Evolutionary conservation across 73 alveolate species (phyloP).

Genomic region (Paramecium primaurelia): DNA sequence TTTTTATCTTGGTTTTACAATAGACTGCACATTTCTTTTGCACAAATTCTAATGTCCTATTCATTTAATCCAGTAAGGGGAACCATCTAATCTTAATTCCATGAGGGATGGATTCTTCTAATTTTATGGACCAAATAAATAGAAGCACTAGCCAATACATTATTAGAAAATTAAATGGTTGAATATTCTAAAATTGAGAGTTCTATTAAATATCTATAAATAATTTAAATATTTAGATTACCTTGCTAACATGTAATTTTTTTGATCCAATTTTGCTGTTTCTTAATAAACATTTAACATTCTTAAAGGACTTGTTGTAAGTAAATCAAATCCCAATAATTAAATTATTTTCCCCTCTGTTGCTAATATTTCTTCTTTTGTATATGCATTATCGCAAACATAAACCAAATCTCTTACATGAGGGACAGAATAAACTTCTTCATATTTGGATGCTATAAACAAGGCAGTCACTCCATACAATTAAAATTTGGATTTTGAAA

Average conservation of each 20-base stretch:
- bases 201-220: constrained; percentile 47
- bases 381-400: constrained; percentile 80
- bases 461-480: constrained; percentile 82
- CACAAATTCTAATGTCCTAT: constrained; percentile 49
- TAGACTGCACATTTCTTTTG: constrained; percentile 43
- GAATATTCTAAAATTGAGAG: constrained; percentile 31
- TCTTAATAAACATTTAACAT: constrained; percentile 59
- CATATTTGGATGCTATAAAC: constrained; percentile 84
- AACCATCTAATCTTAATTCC: constrained; percentile 43
- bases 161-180: background rate
- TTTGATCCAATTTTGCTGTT: constrained; percentile 24
- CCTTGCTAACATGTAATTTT: constrained; percentile 54
- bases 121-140: constrained; percentile 59
- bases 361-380: constrained; percentile 79
- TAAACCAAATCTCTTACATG: constrained; percentile 60
- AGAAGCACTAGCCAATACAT: constrained; percentile 58
- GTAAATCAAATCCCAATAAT: constrained; percentile 70
- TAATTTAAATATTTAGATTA: background rate
- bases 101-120: constrained; percentile 44
- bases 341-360: constrained; percentile 82
- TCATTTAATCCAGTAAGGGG: constrained; percentile 57
- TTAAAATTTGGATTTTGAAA: constrained; percentile 68
- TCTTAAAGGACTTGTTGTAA: constrained; percentile 65
- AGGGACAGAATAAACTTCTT: constrained; percentile 77
- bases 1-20: constrained; percentile 37